Evolutionary conservation across 192 early-diverging fungal species (phyloP).

Genomic region (Coemansia sp.): DNA sequence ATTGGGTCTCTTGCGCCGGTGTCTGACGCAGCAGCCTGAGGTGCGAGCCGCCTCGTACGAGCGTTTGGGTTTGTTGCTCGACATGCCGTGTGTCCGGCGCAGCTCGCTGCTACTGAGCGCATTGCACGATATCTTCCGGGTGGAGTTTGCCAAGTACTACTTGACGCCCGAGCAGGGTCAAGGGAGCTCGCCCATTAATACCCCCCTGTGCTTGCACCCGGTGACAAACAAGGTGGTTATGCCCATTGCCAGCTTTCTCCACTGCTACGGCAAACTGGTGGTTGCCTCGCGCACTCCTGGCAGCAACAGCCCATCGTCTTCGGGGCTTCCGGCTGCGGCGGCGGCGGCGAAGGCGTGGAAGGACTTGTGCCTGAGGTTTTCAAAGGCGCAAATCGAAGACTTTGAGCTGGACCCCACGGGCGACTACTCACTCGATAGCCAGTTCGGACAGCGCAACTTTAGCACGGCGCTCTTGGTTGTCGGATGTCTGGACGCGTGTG

Average conservation of each 20-base stretch:
- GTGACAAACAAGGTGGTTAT: constrained; percentile 20
- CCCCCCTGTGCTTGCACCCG: constrained; percentile 28
- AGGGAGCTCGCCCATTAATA: constrained; percentile 31
- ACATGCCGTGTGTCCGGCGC: constrained; percentile 16
- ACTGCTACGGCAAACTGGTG: constrained; percentile 30
- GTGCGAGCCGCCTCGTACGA: constrained; percentile 60
- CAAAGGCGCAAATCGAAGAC: constrained; percentile 62
- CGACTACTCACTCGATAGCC: constrained; percentile 59
- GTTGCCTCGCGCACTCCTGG: not conserved
- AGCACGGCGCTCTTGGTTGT: constrained; percentile 54
- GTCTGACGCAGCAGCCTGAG: constrained; percentile 68
- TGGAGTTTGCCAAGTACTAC: constrained; percentile 55
- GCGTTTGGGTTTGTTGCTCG: constrained; percentile 54
- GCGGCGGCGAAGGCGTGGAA: constrained; percentile 4
- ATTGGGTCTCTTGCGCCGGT: constrained; percentile 64
- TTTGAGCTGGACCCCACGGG: constrained; percentile 65
- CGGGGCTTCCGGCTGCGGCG: not conserved
- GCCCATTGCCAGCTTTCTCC: constrained; percentile 31
- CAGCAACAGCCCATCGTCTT: not conserved
- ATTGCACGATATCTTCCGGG: constrained; percentile 20
- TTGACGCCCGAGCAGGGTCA: not conserved
- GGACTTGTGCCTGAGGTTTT: constrained; percentile 47
- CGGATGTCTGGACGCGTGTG: constrained; percentile 60
- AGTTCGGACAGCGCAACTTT: constrained; percentile 58
- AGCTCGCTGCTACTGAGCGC: constrained; percentile 18